Conservation (phyloP, 345 rosid genomes). For the Aquilaria malaccensis region DNA sequence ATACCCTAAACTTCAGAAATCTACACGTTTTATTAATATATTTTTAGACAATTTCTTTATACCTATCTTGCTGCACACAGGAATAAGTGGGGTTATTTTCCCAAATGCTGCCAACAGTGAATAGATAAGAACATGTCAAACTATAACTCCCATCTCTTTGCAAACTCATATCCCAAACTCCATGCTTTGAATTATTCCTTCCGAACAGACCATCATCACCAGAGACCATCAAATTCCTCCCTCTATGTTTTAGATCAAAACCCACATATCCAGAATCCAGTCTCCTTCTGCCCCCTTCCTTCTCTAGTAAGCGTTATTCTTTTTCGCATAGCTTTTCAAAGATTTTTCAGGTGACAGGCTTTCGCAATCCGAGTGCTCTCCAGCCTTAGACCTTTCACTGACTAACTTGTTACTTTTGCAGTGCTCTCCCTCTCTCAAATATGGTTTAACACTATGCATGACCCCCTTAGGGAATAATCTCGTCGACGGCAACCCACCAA, state of each 20-base stretch:
- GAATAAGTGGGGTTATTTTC: too few species aligned
- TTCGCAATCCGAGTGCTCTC: not conserved
- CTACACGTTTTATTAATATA: too few species aligned
- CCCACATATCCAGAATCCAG: not conserved
- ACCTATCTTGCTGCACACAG: too few species aligned
- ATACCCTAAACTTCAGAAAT: too few species aligned
- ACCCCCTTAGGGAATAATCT: constrained; percentile 78
- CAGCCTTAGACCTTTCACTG: not conserved
- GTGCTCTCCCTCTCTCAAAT: constrained; percentile 11
- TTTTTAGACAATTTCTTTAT: too few species aligned
- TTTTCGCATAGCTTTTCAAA: constrained; percentile 1
- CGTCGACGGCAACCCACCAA: constrained; percentile 56
- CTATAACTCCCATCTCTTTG: constrained; percentile 26
- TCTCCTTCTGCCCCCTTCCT: constrained; percentile 17
- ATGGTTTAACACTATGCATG: constrained; percentile 70
- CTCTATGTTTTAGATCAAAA: constrained; percentile 9
- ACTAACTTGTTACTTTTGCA: not conserved
- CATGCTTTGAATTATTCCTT: constrained; percentile 9
- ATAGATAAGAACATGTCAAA: too few species aligned
- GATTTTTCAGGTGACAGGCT: not conserved
- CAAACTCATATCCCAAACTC: constrained; percentile 30
- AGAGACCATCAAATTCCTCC: not conserved
- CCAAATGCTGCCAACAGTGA: too few species aligned
- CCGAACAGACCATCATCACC: not conserved
- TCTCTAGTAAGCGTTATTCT: constrained; percentile 15